Conservation (phyloP, 352 stramenopile species). For the Phytophthora aleatoria region DNA sequence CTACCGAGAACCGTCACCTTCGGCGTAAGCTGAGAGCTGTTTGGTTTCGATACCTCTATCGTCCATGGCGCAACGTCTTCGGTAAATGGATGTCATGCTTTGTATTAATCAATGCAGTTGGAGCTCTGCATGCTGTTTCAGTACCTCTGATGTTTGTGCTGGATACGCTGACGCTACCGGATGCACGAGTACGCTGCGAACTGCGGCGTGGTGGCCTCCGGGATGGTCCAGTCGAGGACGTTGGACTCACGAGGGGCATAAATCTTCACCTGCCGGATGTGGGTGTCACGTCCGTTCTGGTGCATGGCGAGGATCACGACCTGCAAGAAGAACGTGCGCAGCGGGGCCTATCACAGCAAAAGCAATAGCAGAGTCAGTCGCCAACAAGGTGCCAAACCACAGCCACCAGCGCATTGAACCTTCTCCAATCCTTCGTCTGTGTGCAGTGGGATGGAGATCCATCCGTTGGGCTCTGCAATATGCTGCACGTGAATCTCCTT, state of each 20-base stretch:
- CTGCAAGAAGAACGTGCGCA: conserved; percentile 96
- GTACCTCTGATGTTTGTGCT: not conserved
- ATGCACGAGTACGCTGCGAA: conserved; percentile 76
- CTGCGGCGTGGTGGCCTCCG: conserved; percentile 64
- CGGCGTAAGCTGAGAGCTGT: conserved; percentile 12
- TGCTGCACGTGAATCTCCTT: conserved; percentile 93
- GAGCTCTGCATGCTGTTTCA: conserved; percentile 3
- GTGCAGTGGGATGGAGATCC: conserved; percentile 92
- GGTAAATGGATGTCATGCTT: conserved; percentile 5
- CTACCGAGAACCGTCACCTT: conserved; percentile 28
- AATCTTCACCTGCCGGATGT: conserved; percentile 95
- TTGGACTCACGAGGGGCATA: conserved; percentile 80
- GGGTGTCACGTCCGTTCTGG: conserved; percentile 97
- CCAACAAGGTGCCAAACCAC: conserved; percentile 1
- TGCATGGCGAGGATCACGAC: conserved; percentile 97
- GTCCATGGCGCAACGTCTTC: not conserved
- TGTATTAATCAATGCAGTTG: conserved; percentile 20
- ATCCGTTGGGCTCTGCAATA: conserved; percentile 93
- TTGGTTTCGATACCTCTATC: not conserved
- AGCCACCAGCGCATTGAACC: conserved; percentile 21
- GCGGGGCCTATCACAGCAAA: conserved; percentile 36
- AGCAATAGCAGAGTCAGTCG: not conserved
- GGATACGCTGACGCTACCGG: conserved; percentile 25
- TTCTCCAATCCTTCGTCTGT: conserved; percentile 51
- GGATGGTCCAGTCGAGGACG: conserved; percentile 53